Conservation (phyloP, 148 eudicot species). For the Dysphania ambrosioides region DNA sequence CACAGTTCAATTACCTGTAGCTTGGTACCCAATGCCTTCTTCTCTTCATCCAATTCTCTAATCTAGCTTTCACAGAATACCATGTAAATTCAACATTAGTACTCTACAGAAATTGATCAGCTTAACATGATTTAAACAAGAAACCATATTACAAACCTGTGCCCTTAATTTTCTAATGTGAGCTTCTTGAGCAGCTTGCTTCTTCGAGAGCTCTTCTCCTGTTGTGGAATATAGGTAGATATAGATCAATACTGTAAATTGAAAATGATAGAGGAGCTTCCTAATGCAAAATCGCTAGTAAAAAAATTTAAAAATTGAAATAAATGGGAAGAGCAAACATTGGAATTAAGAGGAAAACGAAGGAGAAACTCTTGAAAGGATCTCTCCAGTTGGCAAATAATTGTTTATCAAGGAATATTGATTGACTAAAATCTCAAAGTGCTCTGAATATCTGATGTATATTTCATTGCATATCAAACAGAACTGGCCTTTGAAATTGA, state of each 20-base stretch:
- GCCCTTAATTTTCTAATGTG: constrained; percentile 91
- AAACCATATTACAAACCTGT: constrained; percentile 50
- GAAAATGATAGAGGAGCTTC: not conserved
- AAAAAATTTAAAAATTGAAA: too few species aligned
- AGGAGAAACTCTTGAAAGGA: not conserved
- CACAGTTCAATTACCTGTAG: constrained; percentile 58
- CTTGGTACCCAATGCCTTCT: constrained; percentile 80
- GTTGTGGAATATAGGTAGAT: constrained; percentile 11
- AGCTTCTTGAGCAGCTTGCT: constrained; percentile 97
- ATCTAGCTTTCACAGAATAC: constrained; percentile 64
- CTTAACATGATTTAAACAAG: constrained; percentile 6
- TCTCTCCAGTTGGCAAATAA: not conserved
- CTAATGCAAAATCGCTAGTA: not conserved
- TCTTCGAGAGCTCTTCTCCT: constrained; percentile 98
- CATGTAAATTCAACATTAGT: constrained; percentile 14
- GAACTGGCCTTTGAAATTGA: not conserved
- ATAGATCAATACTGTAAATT: not conserved
- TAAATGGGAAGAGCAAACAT: not conserved
- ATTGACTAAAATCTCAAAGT: not conserved
- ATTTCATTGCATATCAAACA: not conserved
- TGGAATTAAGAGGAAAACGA: not conserved
- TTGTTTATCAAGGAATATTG: not conserved
- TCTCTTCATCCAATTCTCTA: constrained; percentile 98
- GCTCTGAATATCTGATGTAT: not conserved
- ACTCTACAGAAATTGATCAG: constrained; percentile 7